These are phyloP conservation scores for Allium fistulosum DNA, from an alignment of 106 monocot species.

Conservation along the genomic window DNA sequence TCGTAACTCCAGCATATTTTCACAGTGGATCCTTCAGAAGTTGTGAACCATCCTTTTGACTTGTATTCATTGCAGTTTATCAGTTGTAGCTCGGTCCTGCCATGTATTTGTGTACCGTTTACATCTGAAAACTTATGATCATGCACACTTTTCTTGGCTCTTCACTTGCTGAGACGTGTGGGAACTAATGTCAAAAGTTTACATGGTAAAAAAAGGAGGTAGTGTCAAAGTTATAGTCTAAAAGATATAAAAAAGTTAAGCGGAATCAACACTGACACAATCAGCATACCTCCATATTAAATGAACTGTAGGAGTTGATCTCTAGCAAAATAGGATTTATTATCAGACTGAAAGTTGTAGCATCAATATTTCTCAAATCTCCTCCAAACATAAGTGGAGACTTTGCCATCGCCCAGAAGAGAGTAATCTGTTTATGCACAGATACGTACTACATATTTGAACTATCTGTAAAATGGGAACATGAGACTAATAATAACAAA, in stretches of 20 bases:
- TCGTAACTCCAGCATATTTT: slow-evolving; percentile 52
- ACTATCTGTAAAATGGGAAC: too few relatives aligned
- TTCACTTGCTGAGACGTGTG: slow-evolving; percentile 19
- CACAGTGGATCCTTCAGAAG: slow-evolving; percentile 11
- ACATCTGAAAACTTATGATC: slow-evolving; percentile 7
- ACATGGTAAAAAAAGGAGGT: not conserved
- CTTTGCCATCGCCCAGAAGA: slow-evolving; percentile 95
- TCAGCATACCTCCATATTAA: slow-evolving; percentile 70
- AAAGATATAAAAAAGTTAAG: not conserved
- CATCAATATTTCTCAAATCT: slow-evolving; percentile 64
- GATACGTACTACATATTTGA: not conserved
- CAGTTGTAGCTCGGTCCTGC: slow-evolving; percentile 22
- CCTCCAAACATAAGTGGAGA: slow-evolving; percentile 99
- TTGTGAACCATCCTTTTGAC: slow-evolving; percentile 47
- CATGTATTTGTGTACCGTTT: not conserved
- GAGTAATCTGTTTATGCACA: slow-evolving; percentile 49
- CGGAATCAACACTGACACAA: too few relatives aligned
- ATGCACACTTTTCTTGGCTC: slow-evolving; percentile 11
- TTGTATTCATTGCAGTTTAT: slow-evolving; percentile 41
- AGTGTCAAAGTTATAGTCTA: not conserved
- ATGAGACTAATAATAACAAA: too few relatives aligned
- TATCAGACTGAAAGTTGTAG: slow-evolving; percentile 50
- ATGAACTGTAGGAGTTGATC: slow-evolving; percentile 68
- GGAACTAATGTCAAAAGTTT: slow-evolving; percentile 25
- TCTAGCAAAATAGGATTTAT: slow-evolving; percentile 73